phyloP scores from a whole-genome alignment of 345 rosid genomes.

The Heritiera littoralis region DNA sequence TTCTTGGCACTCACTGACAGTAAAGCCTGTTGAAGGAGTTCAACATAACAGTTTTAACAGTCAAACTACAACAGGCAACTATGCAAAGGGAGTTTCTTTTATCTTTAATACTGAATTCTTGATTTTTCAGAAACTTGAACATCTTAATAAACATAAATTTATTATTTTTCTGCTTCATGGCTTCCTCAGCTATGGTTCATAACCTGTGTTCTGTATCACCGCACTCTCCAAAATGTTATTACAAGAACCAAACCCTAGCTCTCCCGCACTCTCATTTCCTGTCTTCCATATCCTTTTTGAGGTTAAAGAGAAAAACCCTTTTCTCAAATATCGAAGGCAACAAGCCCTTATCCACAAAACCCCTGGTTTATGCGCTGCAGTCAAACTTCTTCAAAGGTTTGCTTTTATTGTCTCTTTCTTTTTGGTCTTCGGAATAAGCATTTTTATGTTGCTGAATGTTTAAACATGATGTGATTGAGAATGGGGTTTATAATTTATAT shows the following conservation, averaged over 20 bases:
- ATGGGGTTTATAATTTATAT: background rate
- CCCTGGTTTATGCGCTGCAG: conserved; percentile 44
- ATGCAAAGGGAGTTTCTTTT: too few species aligned
- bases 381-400: conserved; percentile 57
- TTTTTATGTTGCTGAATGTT: background rate
- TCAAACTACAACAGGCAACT: too few species aligned
- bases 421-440: background rate
- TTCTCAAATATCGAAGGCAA: conserved; percentile 22
- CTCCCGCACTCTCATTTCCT: conserved; percentile 29
- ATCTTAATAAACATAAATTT: too few species aligned
- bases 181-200: conserved; percentile 24
- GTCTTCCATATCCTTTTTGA: conserved; percentile 31
- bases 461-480: conserved; percentile 1
- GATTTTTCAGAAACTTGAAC: too few species aligned
- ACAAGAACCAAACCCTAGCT: conserved; percentile 31
- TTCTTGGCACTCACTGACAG: too few species aligned
- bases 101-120: too few species aligned
- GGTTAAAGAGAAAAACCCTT: conserved; percentile 28
- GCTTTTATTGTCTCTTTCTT: background rate
- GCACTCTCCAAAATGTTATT: conserved; percentile 25
- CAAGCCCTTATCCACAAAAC: conserved; percentile 27
- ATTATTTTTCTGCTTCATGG: too few species aligned
- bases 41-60: too few species aligned
- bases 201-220: conserved; percentile 29
- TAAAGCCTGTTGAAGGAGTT: too few species aligned